Evolutionary conservation across 208 protist species (phyloP), one percentile per base, ranked within the genome.

Genomic region (Wallacemonas sp.): DNA sequence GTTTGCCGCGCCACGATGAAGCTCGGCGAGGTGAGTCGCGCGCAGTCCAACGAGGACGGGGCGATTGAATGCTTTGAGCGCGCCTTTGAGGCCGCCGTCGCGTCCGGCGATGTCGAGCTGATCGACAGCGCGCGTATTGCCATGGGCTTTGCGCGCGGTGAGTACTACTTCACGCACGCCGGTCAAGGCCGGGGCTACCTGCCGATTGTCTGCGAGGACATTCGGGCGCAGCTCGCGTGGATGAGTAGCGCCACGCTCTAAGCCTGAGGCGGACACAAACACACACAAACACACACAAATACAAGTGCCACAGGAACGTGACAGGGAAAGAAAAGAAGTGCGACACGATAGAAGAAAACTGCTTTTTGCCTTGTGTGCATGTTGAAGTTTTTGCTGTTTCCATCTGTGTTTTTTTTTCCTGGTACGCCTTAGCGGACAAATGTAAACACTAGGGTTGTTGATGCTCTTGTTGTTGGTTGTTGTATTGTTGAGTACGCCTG

Each of bases 201-300:
- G 55, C 78, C 80, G 11, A 88, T 95, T 48, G 79, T 93, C 4
- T 95, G 81, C 66, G 64, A 89, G 18, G 87, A 93, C 64, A 79
- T 95, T 44, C 70, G 77, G 57, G 82, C 86, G 11, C 90, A 95
- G 65, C 75, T 95, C 42, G 79, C 79, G 45, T 95, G 90, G 90
- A 91, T 93, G 84, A 95, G 90, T 76, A 89, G 70, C 20, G 90
- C 87, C 25, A 72, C 74, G 10, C 70, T 95, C 31, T 95, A 72
- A 74, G 18, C 54, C 16, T 22, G 10, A 61, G 28, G n/a, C 26
- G 1, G 28, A 61, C 22, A 59, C 4, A 50, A 18, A 67, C 48
- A 16, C 10, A 62, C 4, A 62, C 20, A 62, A 23, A 39, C 16
- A 45, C 38, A 36, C 22, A 50, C n/a, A n/a, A n/a, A n/a, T n/a